These are phyloP conservation scores for Calonectria fujianensis DNA, from an alignment of 2,329 filamentous ascomycete genomes.

Conservation along the genomic window DNA sequence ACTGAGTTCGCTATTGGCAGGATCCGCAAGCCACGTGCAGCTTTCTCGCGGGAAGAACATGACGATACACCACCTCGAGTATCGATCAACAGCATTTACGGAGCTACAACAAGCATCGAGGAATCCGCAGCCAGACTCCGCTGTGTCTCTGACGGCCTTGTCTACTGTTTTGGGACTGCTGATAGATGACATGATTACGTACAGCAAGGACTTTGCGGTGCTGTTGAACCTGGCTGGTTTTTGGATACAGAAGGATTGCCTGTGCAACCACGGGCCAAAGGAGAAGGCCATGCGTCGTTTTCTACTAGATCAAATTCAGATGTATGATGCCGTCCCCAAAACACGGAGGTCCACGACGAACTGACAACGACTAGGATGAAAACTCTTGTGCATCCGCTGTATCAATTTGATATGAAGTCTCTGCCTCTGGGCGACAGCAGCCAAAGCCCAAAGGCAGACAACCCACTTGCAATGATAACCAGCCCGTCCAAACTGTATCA, in stretches of 20 bases:
- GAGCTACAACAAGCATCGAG: slow-evolving; percentile 15
- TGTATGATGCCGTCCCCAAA: background rate
- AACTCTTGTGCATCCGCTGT: slow-evolving; percentile 18
- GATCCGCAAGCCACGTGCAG: slow-evolving; percentile 15
- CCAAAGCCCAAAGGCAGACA: background rate
- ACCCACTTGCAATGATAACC: background rate
- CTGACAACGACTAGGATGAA: slow-evolving; percentile 5
- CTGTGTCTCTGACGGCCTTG: slow-evolving; percentile 4
- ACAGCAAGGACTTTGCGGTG: slow-evolving; percentile 12
- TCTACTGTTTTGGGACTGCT: slow-evolving; percentile 11
- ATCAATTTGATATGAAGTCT: slow-evolving; percentile 27
- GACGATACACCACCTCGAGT: slow-evolving; percentile 18
- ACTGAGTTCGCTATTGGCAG: slow-evolving; percentile 2
- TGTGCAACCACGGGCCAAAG: slow-evolving; percentile 18
- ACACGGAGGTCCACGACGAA: background rate
- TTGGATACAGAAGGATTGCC: slow-evolving; percentile 21
- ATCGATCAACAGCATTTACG: slow-evolving; percentile 6
- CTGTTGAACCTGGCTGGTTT: slow-evolving; percentile 17
- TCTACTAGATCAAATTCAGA: slow-evolving; percentile 18
- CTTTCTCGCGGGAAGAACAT: slow-evolving; percentile 21
- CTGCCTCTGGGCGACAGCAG: background rate
- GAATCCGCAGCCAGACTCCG: background rate
- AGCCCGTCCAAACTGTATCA: background rate
- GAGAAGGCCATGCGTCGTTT: slow-evolving; percentile 27
- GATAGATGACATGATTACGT: slow-evolving; percentile 29